phyloP scores from a whole-genome alignment of 148 eudicot genomes.

The Diospyros lotus region DNA sequence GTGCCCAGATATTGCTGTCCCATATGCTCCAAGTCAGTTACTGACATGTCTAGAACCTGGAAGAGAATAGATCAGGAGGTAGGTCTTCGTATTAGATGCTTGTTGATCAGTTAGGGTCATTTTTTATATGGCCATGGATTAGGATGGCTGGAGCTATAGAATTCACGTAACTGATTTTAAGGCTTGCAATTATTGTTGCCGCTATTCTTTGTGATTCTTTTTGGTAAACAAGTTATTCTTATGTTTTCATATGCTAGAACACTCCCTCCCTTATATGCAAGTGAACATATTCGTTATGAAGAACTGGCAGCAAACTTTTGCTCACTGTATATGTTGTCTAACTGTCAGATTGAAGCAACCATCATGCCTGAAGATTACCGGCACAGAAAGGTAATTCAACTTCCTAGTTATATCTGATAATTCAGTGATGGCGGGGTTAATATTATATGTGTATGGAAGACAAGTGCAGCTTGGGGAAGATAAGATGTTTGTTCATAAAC shows the following conservation, averaged over 20 bases:
- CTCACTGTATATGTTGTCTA: conserved; percentile 6
- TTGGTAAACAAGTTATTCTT: too few relatives aligned
- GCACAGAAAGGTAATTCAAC: conserved; percentile 61
- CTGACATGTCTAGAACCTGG: conserved; percentile 82
- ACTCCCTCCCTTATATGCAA: too few relatives aligned
- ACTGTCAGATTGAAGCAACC: conserved; percentile 70
- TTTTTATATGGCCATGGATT: too few relatives aligned
- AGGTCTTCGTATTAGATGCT: conserved; percentile 7
- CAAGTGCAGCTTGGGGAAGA: not conserved
- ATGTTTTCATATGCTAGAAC: not conserved
- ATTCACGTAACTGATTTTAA: too few relatives aligned
- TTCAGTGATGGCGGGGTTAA: not conserved
- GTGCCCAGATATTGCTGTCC: conserved; percentile 72
- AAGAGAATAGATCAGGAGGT: conserved; percentile 87
- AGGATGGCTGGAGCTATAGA: too few relatives aligned
- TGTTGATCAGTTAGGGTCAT: too few relatives aligned
- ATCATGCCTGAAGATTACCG: conserved; percentile 90
- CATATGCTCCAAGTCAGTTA: conserved; percentile 75
- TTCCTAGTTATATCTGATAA: not conserved
- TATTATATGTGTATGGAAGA: not conserved
- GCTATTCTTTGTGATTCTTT: too few relatives aligned
- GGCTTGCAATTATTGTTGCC: too few relatives aligned
- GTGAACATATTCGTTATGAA: not conserved
- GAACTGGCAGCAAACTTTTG: not conserved
- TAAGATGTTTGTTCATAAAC: too few relatives aligned